A percentile compares a stretch with the other conserved stretches of the same genome.
Evolutionary conservation across 371 early-diverging fungal genomes (phyloP).

Genomic region (Mucor racemosus): DNA sequence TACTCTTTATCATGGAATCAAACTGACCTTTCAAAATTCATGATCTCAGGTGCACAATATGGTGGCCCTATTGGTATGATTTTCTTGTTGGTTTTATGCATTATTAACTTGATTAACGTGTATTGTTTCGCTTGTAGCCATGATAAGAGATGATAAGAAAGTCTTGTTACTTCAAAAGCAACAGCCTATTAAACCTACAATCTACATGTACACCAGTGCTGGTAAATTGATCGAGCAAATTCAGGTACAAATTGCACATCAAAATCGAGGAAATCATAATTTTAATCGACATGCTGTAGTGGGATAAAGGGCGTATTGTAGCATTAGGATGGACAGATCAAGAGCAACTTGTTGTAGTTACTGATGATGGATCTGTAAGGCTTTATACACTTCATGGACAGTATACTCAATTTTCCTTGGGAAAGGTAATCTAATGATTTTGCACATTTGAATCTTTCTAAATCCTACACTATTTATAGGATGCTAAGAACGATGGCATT

Average conservation of each 20-base stretch:
- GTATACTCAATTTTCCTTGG: slow-evolving; percentile 82
- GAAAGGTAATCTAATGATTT: slow-evolving; percentile 55
- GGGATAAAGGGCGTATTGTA: slow-evolving; percentile 90
- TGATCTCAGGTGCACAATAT: slow-evolving; percentile 83
- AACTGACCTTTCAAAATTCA: slow-evolving; percentile 80
- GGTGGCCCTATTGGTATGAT: slow-evolving; percentile 91
- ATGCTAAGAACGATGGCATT: slow-evolving; percentile 80
- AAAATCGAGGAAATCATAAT: not conserved
- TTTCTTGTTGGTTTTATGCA: not conserved
- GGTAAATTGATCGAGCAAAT: slow-evolving; percentile 87
- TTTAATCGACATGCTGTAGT: slow-evolving; percentile 53
- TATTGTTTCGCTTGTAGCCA: slow-evolving; percentile 55
- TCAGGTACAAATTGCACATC: slow-evolving; percentile 54
- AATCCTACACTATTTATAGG: slow-evolving; percentile 43
- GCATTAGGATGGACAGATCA: slow-evolving; percentile 89
- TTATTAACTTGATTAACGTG: not conserved
- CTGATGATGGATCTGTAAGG: slow-evolving; percentile 88
- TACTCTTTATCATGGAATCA: slow-evolving; percentile 90
- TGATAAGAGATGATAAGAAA: slow-evolving; percentile 87
- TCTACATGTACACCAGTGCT: slow-evolving; percentile 84
- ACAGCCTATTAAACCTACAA: slow-evolving; percentile 76
- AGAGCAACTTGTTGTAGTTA: slow-evolving; percentile 87
- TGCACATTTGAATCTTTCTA: not conserved
- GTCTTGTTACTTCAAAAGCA: slow-evolving; percentile 75
- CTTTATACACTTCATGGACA: slow-evolving; percentile 84